Base-by-base conservation (phyloP, 2,329 filamentous ascomycete genomes). In the Fusarium hainanense region DNA sequence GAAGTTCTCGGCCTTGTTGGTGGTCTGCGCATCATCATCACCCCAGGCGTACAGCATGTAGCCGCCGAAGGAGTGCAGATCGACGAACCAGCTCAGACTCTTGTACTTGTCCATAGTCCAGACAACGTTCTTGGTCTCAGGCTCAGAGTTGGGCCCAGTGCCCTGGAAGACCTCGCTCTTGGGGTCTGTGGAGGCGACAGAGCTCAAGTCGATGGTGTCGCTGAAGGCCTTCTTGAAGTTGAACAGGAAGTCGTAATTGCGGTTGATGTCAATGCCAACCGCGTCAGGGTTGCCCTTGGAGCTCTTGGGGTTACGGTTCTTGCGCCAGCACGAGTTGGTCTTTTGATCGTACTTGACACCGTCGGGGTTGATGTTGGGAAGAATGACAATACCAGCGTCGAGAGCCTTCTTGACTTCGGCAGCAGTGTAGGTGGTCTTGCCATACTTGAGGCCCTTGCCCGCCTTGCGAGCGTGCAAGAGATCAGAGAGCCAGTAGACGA, bases 231-330 rank as follows among this genome's bases (percentile, higher is more conserved):
- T 78, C 32, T 73, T 77, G 70, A 83, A 85, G 77, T 89, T 82
- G 84, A 86, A 89, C 10, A 87, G 74, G 75, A 87, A 85, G 74
- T 88, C 85, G 69, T 87, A 87, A 78, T 88, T 88, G 54, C 86
- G 82, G 76, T 88, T 88, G 51, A 88, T 77, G 68, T 88, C 86
- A 32, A 87, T 79, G 20, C 85, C 85, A 27, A 84, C 58, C 12
- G 77, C 77, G 6, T 72, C 70, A 42, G 76, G 62, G 6, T 78
- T 75, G 2, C 76, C 70, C 0, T 68, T 76, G 2, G 80, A 78
- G 27, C 76, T 80, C 23, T 74, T 75, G 1, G 82, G 78, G 75
- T 86, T 87, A 34, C 85, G 83, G 75, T 88, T 88, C 79, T 87
- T 87, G 68, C 85, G 82, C 86, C 85, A 88, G 79, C 85, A 86